Percentiles rank a stretch among this genome's conserved stretches.
Conservation (phyloP, 352 stramenopile genomes). For the Pythium brassicae region DNA sequence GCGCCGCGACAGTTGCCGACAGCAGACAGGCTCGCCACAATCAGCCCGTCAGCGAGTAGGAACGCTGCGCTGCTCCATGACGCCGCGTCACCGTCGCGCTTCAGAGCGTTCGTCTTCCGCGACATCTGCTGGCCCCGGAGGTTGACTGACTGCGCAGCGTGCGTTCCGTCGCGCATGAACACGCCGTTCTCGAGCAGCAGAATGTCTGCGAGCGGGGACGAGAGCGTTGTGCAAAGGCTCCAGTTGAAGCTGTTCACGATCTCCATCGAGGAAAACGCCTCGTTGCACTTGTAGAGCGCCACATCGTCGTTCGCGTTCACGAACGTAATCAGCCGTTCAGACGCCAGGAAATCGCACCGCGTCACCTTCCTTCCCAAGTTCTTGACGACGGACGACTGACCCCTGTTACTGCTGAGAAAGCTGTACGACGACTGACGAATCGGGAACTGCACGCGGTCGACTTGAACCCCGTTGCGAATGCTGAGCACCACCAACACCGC, state of each 20-base stretch:
- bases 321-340: slow-evolving; percentile 7
- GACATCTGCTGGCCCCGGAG: slow-evolving; percentile 40
- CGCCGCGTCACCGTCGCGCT: not conserved
- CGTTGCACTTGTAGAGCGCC: slow-evolving; percentile 14
- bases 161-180: slow-evolving; percentile 22
- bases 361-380: slow-evolving; percentile 1
- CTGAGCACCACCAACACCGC: slow-evolving; percentile 4
- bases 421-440: not conserved
- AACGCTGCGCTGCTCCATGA: slow-evolving; percentile 14
- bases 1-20: not conserved
- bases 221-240: slow-evolving; percentile 11
- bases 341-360: not conserved
- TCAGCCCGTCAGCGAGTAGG: slow-evolving; percentile 24
- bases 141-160: slow-evolving; percentile 36
- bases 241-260: slow-evolving; percentile 4
- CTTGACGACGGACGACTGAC: not conserved
- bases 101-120: slow-evolving; percentile 10
- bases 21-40: slow-evolving; percentile 21
- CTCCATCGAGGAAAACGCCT: slow-evolving; percentile 12
- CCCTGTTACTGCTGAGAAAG: not conserved
- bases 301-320: not conserved
- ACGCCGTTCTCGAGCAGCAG: slow-evolving; percentile 16
- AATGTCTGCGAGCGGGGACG: slow-evolving; percentile 4
- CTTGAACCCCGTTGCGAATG: not conserved
- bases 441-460: slow-evolving; percentile 8